Evolutionary conservation across 2,329 filamentous ascomycete genomes (phyloP), one percentile per base, ranked within the genome.

Genomic region (Penicillium paneum): DNA sequence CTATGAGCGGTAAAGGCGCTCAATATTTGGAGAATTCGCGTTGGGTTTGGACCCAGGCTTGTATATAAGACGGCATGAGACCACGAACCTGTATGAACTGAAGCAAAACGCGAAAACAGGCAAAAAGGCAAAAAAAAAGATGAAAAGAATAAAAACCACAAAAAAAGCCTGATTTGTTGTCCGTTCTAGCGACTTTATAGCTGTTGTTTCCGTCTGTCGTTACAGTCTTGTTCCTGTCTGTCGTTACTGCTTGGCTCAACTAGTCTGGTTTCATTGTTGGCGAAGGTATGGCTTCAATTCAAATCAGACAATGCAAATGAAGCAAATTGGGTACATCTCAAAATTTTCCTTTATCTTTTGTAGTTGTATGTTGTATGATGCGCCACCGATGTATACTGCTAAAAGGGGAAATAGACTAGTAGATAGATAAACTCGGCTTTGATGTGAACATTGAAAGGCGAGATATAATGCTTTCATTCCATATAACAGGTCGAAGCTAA

Each of bases 1-100:
- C 48, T 70, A 68, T 57, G 67, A 71, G 54, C 58, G 56, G 45
- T 28, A 21, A 45, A 12, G 13, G 19, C 13, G 24, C 17, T 21
- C 31, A 15, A 24, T 17, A 29, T 31, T 39, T 28, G 39, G 24
- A 34, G 44, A 8, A 46, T 36, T 19, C 21, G 46, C 31, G 17
- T 48, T 61, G 40, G 47, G 39, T 42, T 35, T 49, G 38, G 38
- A 46, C 56, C 43, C 35, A 51, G 21, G 48, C 24, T 55, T 53
- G 42, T 59, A 46, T 42, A 51, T 54, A 54, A 11, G 41, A 7
- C 26, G 55, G 40, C 26, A 62, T 54, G 57, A 57, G 24, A 47
- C 47, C 38, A 60, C 17, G 56, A 59, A 40, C 32, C 19, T 26
- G 5, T 24, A 39, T 35, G 47, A 44, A 38, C 36, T 32, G 21